Evolutionary conservation across 345 rosid genomes (phyloP).

Genomic region (Eucalyptus sideroxylon): DNA sequence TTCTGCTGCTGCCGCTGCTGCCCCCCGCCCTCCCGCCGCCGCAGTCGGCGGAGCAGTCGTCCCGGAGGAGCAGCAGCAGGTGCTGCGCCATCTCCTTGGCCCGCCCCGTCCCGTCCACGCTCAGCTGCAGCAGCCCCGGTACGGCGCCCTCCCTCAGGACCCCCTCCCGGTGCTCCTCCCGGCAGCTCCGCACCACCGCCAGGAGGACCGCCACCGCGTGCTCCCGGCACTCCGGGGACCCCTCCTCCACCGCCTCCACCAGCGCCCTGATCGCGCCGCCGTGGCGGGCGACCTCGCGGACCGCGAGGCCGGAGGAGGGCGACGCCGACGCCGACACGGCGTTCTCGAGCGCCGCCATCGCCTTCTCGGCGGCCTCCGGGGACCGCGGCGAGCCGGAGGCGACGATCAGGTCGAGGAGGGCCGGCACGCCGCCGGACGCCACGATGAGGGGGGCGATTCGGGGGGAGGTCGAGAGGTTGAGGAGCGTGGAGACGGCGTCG

Average conservation of each 20-base stretch:
- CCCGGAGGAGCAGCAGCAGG: constrained; percentile 52
- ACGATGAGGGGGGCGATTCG: constrained; percentile 39
- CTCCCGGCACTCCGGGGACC: constrained; percentile 50
- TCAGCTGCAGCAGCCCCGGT: constrained; percentile 75
- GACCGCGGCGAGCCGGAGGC: constrained; percentile 23
- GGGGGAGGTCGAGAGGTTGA: constrained; percentile 56
- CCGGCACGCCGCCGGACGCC: constrained; percentile 31
- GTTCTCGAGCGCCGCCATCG: constrained; percentile 19
- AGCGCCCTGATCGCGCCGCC: constrained; percentile 37
- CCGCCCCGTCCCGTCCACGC: constrained; percentile 61
- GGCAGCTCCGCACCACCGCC: constrained; percentile 38
- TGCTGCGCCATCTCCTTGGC: constrained; percentile 54
- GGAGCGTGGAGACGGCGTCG: constrained; percentile 64
- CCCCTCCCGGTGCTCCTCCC: constrained; percentile 57
- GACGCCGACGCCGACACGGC: neutral
- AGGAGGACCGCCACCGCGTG: constrained; percentile 64
- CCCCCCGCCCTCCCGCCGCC: neutral
- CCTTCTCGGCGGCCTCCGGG: constrained; percentile 36
- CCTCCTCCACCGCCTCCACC: constrained; percentile 78
- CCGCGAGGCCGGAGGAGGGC: constrained; percentile 16
- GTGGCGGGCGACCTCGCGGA: constrained; percentile 10
- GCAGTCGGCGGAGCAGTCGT: constrained; percentile 33
- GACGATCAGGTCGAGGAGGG: constrained; percentile 39
- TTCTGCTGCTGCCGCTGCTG: neutral
- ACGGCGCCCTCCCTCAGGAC: constrained; percentile 71